Evolutionary conservation across 2,329 filamentous ascomycete genomes (phyloP).

Genomic region (Diplodia seriata): DNA sequence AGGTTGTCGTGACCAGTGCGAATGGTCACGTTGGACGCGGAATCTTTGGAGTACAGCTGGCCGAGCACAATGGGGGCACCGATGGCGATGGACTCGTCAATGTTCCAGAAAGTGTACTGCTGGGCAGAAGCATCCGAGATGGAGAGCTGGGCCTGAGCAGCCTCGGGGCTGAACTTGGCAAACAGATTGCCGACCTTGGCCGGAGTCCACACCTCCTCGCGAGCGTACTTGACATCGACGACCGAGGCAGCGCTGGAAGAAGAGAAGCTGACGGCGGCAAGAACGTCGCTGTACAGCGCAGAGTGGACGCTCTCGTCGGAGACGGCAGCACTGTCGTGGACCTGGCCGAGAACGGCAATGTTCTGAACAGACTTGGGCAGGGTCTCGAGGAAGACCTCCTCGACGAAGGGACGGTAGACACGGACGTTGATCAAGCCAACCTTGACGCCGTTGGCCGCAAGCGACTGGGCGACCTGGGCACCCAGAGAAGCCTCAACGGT

Average conservation of each 20-base stretch:
- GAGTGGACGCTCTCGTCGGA: conserved; percentile 79
- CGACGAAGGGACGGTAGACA: conserved; percentile 92
- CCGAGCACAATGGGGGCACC: conserved; percentile 68
- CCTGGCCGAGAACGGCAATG: conserved; percentile 88
- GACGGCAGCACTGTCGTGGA: conserved; percentile 74
- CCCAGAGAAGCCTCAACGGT: conserved; percentile 88
- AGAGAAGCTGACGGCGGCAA: conserved; percentile 81
- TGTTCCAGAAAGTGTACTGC: conserved; percentile 94
- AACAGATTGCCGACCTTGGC: conserved; percentile 58
- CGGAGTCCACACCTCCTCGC: conserved; percentile 70
- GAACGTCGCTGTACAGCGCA: conserved; percentile 87
- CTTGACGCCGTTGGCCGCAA: conserved; percentile 75
- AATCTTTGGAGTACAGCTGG: conserved; percentile 66
- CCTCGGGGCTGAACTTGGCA: conserved; percentile 50
- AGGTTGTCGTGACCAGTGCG: conserved; percentile 68
- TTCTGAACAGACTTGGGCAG: conserved; percentile 77
- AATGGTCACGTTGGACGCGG: conserved; percentile 66
- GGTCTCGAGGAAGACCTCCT: conserved; percentile 87
- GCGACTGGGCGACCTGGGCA: conserved; percentile 76
- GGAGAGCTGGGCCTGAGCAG: conserved; percentile 57
- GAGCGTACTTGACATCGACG: conserved; percentile 88
- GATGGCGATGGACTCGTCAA: conserved; percentile 74
- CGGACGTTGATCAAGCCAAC: conserved; percentile 91
- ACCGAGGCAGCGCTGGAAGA: conserved; percentile 62
- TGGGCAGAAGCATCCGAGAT: conserved; percentile 66